phyloP scores from a whole-genome alignment of 768 basidiomycete species.

The Lactarius psammicola region DNA sequence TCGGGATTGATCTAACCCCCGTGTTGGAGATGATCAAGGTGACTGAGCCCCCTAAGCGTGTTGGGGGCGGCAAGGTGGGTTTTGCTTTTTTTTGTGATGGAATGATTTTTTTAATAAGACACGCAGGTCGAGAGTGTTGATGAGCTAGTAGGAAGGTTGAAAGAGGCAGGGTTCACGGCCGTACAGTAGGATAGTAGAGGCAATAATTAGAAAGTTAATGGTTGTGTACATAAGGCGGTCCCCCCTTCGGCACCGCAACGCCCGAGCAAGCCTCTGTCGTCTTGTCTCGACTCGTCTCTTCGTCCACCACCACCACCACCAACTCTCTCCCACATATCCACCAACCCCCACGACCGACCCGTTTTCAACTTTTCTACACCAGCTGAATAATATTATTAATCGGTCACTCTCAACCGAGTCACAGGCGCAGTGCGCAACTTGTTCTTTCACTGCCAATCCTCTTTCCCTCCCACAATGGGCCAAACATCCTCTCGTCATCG shows the following conservation, averaged over 20 bases:
- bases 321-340: background rate
- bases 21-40: slow-evolving; percentile 85
- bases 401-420: background rate
- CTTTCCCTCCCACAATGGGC: slow-evolving; percentile 11
- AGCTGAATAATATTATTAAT: background rate
- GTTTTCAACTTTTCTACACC: background rate
- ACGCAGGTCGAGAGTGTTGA: slow-evolving; percentile 76
- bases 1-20: slow-evolving; percentile 81
- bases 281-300: background rate
- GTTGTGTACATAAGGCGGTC: slow-evolving; percentile 2
- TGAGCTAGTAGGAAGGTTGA: slow-evolving; percentile 84
- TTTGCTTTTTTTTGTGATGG: background rate
- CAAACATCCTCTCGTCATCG: slow-evolving; percentile 20
- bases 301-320: background rate
- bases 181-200: background rate
- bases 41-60: slow-evolving; percentile 82
- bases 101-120: background rate
- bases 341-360: no score
- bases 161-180: slow-evolving; percentile 71
- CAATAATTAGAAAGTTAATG: no score
- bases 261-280: background rate
- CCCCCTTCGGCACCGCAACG: background rate
- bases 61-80: slow-evolving; percentile 85
- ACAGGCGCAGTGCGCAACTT: background rate
- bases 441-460: background rate